A percentile compares a stretch with the other conserved stretches of the same genome.
phyloP scores from a whole-genome alignment of 768 basidiomycete species.

The Tylopilus vinaceipallidus region DNA sequence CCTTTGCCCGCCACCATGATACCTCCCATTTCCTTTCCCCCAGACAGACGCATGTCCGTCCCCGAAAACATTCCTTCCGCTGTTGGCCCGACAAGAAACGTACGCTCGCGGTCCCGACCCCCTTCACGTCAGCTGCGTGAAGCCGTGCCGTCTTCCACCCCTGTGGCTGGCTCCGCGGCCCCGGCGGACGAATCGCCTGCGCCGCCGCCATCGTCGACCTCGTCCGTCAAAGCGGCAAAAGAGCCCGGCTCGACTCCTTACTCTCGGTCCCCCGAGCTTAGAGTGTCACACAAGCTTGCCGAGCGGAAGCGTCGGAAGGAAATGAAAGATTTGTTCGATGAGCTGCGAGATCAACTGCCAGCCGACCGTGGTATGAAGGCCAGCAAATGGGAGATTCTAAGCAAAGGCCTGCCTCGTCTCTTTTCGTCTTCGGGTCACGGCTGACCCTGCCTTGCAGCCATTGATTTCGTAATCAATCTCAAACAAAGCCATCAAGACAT shows the following conservation, averaged over 20 bases:
- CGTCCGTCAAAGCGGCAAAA: constrained; percentile 39
- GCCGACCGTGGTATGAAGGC: constrained; percentile 93
- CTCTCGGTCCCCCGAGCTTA: constrained; percentile 91
- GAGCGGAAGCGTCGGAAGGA: constrained; percentile 97
- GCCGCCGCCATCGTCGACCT: constrained; percentile 35
- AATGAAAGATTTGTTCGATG: constrained; percentile 99
- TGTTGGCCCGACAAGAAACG: constrained; percentile 46
- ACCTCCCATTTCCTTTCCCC: constrained; percentile 54
- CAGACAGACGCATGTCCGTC: constrained; percentile 77
- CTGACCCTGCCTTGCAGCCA: constrained; percentile 48
- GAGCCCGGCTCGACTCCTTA: constrained; percentile 73
- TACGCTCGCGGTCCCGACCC: constrained; percentile 69
- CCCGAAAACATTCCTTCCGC: constrained; percentile 53
- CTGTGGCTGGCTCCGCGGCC: constrained; percentile 37
- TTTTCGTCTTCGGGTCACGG: background rate
- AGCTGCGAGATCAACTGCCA: constrained; percentile 89
- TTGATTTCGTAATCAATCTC: constrained; percentile 81
- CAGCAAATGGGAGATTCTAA: constrained; percentile 98
- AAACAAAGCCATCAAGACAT: constrained; percentile 78
- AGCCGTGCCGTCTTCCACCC: constrained; percentile 38
- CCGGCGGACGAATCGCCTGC: constrained; percentile 41
- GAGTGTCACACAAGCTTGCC: constrained; percentile 95
- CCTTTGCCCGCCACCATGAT: constrained; percentile 48
- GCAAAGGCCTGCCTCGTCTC: constrained; percentile 65
- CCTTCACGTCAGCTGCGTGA: constrained; percentile 59